A percentile compares a stretch with the other conserved stretches of the same genome.
Evolutionary conservation across 257 asterid species (phyloP).

Genomic region (Coffea canephora): DNA sequence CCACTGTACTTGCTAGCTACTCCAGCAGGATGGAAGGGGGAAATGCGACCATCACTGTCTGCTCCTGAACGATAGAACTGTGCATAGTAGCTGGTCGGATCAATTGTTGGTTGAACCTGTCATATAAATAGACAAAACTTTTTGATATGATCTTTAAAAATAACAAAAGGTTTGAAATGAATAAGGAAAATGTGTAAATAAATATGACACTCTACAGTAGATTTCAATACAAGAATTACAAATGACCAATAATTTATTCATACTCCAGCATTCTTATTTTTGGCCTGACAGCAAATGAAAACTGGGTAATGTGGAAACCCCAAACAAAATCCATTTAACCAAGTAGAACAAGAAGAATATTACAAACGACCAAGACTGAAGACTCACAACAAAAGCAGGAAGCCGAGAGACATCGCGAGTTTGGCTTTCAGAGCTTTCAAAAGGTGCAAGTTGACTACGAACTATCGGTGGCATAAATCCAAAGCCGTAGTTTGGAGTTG

Average conservation of each 20-base stretch:
- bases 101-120: constrained; percentile 76
- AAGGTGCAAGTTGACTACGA: constrained; percentile 53
- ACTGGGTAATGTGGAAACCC: neutral
- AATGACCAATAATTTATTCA: neutral
- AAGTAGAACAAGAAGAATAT: constrained; percentile 10
- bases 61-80: constrained; percentile 64
- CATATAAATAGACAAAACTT: neutral
- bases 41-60: constrained; percentile 71
- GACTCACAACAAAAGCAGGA: constrained; percentile 71
- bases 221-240: neutral
- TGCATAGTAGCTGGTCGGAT: constrained; percentile 77
- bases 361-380: neutral
- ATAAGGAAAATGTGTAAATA: neutral
- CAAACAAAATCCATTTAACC: constrained; percentile 4
- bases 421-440: constrained; percentile 68
- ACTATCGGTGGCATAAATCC: constrained; percentile 62
- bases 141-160: neutral
- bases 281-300: neutral
- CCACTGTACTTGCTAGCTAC: constrained; percentile 65
- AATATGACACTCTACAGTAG: neutral
- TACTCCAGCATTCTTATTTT: neutral
- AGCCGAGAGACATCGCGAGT: constrained; percentile 65
- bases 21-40: constrained; percentile 70
- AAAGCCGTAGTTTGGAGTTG: constrained; percentile 56
- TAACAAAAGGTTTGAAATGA: neutral